These are phyloP conservation scores for Orbilia oligospora DNA, from an alignment of 2,329 filamentous ascomycete genomes.

Conservation along the genomic window DNA sequence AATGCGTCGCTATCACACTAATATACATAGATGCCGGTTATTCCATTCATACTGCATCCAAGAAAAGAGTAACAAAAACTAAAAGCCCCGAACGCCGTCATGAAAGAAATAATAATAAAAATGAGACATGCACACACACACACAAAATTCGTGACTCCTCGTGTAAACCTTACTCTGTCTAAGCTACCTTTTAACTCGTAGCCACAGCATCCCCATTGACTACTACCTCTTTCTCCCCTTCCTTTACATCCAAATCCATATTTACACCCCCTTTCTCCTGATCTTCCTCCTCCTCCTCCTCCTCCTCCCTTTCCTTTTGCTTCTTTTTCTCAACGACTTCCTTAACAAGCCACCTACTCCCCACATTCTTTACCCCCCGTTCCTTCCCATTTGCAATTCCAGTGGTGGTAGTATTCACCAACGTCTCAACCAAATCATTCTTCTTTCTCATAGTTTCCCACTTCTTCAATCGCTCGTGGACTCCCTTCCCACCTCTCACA, in stretches of 20 bases:
- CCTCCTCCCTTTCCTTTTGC: slow-evolving; percentile 26
- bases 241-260: slow-evolving; percentile 26
- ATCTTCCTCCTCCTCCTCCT: slow-evolving; percentile 25
- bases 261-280: slow-evolving; percentile 27
- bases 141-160: not conserved
- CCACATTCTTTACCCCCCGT: slow-evolving; percentile 6
- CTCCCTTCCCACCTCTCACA: slow-evolving; percentile 42
- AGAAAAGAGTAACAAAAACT: not conserved
- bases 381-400: slow-evolving; percentile 7
- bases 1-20: slow-evolving; percentile 28
- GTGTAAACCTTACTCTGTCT: not conserved
- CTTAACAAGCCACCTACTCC: slow-evolving; percentile 41
- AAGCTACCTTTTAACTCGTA: not conserved
- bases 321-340: slow-evolving; percentile 1
- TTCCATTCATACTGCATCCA: slow-evolving; percentile 18
- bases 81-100: slow-evolving; percentile 27
- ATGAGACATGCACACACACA: no score
- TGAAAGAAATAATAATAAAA: not conserved
- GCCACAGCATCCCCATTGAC: not conserved
- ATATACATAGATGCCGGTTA: slow-evolving; percentile 30
- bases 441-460: slow-evolving; percentile 53
- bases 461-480: slow-evolving; percentile 50
- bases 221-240: slow-evolving; percentile 21
- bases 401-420: slow-evolving; percentile 8
- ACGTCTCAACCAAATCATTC: slow-evolving; percentile 28